These are phyloP conservation scores for Mrakia gelida DNA, from an alignment of 768 basidiomycete genomes.

Conservation along the genomic window DNA sequence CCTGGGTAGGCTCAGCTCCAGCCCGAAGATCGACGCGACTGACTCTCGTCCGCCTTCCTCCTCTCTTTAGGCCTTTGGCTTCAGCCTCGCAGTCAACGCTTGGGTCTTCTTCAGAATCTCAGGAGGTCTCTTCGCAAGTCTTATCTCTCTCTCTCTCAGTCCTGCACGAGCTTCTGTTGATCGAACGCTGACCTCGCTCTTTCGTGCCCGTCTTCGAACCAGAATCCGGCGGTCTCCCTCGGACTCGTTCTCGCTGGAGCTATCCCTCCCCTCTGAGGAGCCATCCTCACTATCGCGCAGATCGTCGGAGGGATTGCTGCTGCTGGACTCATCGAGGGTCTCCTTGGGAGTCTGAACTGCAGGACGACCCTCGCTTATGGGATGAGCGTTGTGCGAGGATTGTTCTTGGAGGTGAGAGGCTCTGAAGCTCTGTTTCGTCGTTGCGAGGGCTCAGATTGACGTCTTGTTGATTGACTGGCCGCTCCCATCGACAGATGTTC, in stretches of 20 bases:
- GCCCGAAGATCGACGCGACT: not conserved
- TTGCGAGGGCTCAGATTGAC: too few species aligned
- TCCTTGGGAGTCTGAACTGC: slow-evolving; percentile 42
- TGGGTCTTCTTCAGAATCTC: slow-evolving; percentile 28
- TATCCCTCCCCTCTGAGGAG: slow-evolving; percentile 43
- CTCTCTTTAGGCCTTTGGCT: slow-evolving; percentile 13
- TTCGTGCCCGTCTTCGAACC: not conserved
- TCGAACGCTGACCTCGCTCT: not conserved
- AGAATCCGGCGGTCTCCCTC: slow-evolving; percentile 46
- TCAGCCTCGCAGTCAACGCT: slow-evolving; percentile 1
- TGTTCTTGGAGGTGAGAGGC: slow-evolving; percentile 6
- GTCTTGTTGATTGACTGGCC: too few species aligned
- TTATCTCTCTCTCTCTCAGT: not conserved
- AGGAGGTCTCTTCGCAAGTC: slow-evolving; percentile 19
- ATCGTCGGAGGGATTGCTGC: slow-evolving; percentile 44
- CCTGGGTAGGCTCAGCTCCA: not conserved
- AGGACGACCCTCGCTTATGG: slow-evolving; percentile 36
- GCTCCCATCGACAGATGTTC: slow-evolving; percentile 9
- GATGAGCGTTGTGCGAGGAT: slow-evolving; percentile 33
- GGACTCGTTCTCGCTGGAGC: slow-evolving; percentile 45
- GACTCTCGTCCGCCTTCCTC: not conserved
- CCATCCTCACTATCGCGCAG: slow-evolving; percentile 42
- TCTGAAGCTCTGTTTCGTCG: too few species aligned
- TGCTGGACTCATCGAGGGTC: slow-evolving; percentile 42
- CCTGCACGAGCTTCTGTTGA: not conserved